phyloP scores from a whole-genome alignment of 139 green algal species.

The Chlamydomonas applanata region DNA sequence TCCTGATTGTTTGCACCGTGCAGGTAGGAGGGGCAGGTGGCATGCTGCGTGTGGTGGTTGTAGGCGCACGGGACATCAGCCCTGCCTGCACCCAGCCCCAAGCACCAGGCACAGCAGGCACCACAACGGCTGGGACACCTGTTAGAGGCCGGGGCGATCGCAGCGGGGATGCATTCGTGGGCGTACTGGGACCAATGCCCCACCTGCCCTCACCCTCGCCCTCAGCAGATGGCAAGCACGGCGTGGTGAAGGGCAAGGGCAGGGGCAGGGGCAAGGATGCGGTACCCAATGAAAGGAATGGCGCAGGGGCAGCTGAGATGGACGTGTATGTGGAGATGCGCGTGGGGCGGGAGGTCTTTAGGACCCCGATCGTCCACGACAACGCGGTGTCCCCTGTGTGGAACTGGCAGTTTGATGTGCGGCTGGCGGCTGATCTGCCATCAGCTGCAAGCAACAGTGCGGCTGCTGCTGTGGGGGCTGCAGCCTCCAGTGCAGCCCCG shows the following conservation, averaged over 20 bases:
- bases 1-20: not conserved
- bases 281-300: not conserved
- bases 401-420: conserved; percentile 38
- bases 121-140: not conserved
- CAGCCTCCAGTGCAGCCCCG: too few species aligned
- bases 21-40: conserved; percentile 31
- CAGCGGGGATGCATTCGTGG: not conserved
- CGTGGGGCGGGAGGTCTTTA: conserved; percentile 32
- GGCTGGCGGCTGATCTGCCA: conserved; percentile 8
- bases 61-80: conserved; percentile 24
- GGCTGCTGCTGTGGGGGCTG: too few species aligned
- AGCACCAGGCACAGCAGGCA: not conserved
- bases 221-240: not conserved
- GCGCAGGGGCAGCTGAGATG: not conserved
- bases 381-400: conserved; percentile 20
- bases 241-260: not conserved
- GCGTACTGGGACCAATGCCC: not conserved
- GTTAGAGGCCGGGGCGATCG: not conserved
- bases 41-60: conserved; percentile 19
- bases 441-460: too few species aligned
- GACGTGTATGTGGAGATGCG: conserved; percentile 32
- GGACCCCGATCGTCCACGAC: conserved; percentile 32
- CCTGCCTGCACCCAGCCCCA: too few species aligned
- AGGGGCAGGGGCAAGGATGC: not conserved
- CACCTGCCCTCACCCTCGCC: not conserved